Conservation (phyloP, 441 rosid species). For the Syzygium malaccense region DNA sequence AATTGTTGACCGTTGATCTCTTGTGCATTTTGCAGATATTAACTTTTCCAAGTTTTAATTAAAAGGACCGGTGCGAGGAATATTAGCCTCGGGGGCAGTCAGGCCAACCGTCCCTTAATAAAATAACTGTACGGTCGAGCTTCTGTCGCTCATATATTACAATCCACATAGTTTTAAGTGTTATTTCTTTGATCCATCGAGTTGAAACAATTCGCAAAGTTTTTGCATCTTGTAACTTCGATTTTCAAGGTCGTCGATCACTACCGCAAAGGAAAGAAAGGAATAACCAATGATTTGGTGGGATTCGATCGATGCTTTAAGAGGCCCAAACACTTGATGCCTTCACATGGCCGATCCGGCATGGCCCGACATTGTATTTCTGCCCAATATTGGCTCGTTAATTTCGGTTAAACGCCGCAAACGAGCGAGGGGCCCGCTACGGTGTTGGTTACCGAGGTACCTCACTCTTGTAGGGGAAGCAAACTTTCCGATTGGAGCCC, state of each 20-base stretch:
- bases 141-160: accelerated
- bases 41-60: neutral
- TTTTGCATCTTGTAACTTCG: accelerated
- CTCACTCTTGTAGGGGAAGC: too few relatives aligned
- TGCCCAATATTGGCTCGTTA: neutral
- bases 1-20: neutral
- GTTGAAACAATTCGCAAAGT: neutral
- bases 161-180: neutral
- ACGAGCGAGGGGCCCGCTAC: neutral
- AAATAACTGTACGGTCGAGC: accelerated
- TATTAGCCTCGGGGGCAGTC: accelerated
- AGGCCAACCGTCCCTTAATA: neutral
- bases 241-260: neutral
- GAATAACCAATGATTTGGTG: neutral
- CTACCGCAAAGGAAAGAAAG: neutral
- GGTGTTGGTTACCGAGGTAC: too few relatives aligned
- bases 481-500: too few relatives aligned
- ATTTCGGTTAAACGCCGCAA: neutral
- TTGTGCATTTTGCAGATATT: neutral
- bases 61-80: accelerated
- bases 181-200: accelerated
- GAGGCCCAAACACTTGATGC: accelerated
- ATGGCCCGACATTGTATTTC: neutral
- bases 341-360: neutral
- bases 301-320: neutral